A percentile compares a stretch with the other conserved stretches of the same genome.
Conservation (phyloP, 768 basidiomycete species). For the Trametes villosa region DNA sequence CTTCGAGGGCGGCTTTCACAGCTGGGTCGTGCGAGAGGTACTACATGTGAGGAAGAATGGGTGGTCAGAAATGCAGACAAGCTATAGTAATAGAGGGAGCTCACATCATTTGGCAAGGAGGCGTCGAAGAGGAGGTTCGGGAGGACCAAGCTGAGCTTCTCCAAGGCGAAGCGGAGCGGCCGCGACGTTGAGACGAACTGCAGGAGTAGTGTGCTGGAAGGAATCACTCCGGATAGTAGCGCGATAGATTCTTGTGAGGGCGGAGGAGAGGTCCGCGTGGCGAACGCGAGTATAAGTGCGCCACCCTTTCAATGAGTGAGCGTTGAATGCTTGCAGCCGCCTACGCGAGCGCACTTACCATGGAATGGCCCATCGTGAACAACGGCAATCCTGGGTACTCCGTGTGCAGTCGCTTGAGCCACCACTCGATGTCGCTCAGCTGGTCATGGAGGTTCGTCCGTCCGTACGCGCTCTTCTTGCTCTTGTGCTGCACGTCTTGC, state of each 20-base stretch:
- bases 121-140: background rate
- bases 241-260: slow-evolving; percentile 39
- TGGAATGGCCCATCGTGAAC: slow-evolving; percentile 76
- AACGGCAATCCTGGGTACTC: slow-evolving; percentile 51
- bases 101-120: background rate
- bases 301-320: slow-evolving; percentile 46
- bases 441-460: slow-evolving; percentile 64
- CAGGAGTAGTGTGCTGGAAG: slow-evolving; percentile 62
- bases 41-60: background rate
- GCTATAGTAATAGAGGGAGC: background rate
- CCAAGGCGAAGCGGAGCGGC: background rate
- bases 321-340: background rate
- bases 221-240: slow-evolving; percentile 60
- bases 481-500: slow-evolving; percentile 55
- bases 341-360: slow-evolving; percentile 48
- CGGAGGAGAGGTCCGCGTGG: slow-evolving; percentile 43
- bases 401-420: slow-evolving; percentile 51
- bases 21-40: background rate
- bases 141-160: background rate
- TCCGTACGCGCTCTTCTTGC: slow-evolving; percentile 58
- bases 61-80: background rate
- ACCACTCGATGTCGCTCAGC: slow-evolving; percentile 69
- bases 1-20: background rate
- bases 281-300: slow-evolving; percentile 60
- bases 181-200: background rate